Conservation (phyloP, 1,139 yeast species). For the Blastobotrys aristatus region DNA sequence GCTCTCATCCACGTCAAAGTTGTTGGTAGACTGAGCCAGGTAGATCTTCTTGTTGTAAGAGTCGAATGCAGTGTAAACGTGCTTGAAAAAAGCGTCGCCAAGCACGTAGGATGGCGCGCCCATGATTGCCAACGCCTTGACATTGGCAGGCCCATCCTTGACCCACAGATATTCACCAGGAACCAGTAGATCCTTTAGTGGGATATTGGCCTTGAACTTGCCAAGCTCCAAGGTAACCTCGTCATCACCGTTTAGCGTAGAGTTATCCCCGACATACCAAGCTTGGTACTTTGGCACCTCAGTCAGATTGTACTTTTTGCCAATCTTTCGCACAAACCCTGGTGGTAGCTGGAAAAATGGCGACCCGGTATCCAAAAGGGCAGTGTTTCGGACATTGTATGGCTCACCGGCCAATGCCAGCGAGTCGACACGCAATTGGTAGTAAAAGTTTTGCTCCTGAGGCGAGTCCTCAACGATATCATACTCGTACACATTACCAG, state of each 20-base stretch:
- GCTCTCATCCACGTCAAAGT: constrained; percentile 15
- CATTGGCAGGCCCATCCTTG: constrained; percentile 31
- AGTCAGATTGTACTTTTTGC: constrained; percentile 24
- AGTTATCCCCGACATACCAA: constrained; percentile 23
- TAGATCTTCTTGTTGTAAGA: constrained; percentile 55
- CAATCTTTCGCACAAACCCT: constrained; percentile 29
- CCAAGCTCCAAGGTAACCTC: constrained; percentile 27
- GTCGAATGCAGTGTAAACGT: constrained; percentile 69
- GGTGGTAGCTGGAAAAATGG: constrained; percentile 33
- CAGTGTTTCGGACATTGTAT: constrained; percentile 35
- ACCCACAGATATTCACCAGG: constrained; percentile 35
- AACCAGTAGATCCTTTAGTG: constrained; percentile 27
- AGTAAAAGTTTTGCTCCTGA: constrained; percentile 20
- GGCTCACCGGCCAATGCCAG: constrained; percentile 22
- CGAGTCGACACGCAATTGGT: constrained; percentile 24
- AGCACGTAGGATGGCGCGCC: constrained; percentile 38
- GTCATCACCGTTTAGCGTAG: constrained; percentile 17
- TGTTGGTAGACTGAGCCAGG: constrained; percentile 48
- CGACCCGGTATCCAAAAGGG: constrained; percentile 48
- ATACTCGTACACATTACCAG: constrained; percentile 28
- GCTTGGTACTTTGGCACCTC: constrained; percentile 27
- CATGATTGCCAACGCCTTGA: constrained; percentile 29
- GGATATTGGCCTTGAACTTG: constrained; percentile 25
- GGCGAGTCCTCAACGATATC: constrained; percentile 17
- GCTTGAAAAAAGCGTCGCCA: constrained; percentile 70